phyloP scores from a whole-genome alignment of 2,329 filamentous ascomycete genomes.

The Lasiodiplodia theobromae region DNA sequence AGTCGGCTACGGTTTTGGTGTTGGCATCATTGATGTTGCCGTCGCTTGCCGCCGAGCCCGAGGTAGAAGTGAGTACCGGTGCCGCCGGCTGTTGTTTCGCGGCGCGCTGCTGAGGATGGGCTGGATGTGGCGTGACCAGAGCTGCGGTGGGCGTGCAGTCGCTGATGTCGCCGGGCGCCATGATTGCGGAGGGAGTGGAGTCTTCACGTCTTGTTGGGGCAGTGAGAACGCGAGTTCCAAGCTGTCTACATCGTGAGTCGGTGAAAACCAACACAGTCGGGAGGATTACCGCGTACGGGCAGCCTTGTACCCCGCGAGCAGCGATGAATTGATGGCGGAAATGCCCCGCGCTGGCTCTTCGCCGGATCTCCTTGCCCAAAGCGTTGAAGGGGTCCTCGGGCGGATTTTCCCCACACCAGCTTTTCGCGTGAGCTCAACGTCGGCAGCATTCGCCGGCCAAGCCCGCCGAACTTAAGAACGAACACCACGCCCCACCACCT shows the following conservation, averaged over 20 bases:
- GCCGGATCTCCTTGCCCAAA: conserved; percentile 21
- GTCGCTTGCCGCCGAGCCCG: neutral
- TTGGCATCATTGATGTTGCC: neutral
- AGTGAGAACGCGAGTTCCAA: neutral
- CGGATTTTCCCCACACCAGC: conserved; percentile 25
- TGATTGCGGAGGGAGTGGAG: neutral
- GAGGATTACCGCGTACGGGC: neutral
- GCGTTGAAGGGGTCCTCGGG: conserved; percentile 25
- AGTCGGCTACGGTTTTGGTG: conserved; percentile 19
- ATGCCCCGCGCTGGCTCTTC: neutral
- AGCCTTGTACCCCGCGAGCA: neutral
- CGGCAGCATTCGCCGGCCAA: conserved; percentile 11
- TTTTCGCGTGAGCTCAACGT: conserved; percentile 24
- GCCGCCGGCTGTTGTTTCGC: neutral
- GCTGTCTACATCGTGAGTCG: neutral
- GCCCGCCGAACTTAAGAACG: conserved; percentile 5
- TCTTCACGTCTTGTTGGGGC: neutral
- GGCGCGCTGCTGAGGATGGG: neutral
- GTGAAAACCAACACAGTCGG: neutral
- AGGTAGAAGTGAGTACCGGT: neutral
- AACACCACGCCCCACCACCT: neutral
- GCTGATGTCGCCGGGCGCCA: conserved; percentile 19
- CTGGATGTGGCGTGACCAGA: conserved; percentile 17
- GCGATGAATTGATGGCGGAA: neutral
- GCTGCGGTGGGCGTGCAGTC: neutral